Conservation (phyloP, 208 protist genomes). For the Strigomonas culicis region DNA sequence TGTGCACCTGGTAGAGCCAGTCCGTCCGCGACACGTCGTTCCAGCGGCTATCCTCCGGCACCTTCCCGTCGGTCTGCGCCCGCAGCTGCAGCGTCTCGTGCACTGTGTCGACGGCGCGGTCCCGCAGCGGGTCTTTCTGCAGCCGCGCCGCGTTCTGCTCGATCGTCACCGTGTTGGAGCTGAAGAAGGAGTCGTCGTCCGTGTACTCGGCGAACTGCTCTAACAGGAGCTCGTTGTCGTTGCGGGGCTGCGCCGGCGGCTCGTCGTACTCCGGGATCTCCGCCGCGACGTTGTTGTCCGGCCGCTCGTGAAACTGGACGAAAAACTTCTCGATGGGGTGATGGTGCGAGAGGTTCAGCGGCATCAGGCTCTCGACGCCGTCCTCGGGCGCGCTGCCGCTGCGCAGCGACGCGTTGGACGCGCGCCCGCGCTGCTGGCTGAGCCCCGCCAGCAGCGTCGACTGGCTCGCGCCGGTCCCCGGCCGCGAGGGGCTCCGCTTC, state of each 20-base stretch:
- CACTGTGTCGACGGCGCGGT: slow-evolving; percentile 42
- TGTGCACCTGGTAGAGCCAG: slow-evolving; percentile 83
- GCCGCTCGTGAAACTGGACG: slow-evolving; percentile 39
- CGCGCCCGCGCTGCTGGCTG: not conserved
- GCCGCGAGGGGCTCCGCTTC: not conserved
- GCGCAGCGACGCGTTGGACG: not conserved
- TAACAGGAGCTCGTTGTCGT: slow-evolving; percentile 76
- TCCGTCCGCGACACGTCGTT: slow-evolving; percentile 28
- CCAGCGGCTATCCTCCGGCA: slow-evolving; percentile 51
- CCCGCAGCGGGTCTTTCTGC: slow-evolving; percentile 40
- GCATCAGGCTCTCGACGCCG: slow-evolving; percentile 69
- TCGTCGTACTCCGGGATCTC: slow-evolving; percentile 24
- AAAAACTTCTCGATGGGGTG: slow-evolving; percentile 83
- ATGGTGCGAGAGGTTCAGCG: slow-evolving; percentile 33
- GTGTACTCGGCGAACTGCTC: slow-evolving; percentile 88
- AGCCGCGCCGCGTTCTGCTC: slow-evolving; percentile 56
- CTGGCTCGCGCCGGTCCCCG: not conserved
- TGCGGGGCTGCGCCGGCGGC: slow-evolving; percentile 25
- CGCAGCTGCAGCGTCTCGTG: slow-evolving; percentile 68
- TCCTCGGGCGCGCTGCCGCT: not conserved
- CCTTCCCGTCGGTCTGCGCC: slow-evolving; percentile 44
- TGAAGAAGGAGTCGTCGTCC: slow-evolving; percentile 90
- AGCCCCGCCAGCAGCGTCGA: not conserved
- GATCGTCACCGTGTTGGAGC: slow-evolving; percentile 59
- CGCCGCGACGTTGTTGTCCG: slow-evolving; percentile 24